A percentile compares a stretch with the other conserved stretches of the same genome.
Conservation (phyloP, 345 rosid species). For the Sonneratia alba region DNA sequence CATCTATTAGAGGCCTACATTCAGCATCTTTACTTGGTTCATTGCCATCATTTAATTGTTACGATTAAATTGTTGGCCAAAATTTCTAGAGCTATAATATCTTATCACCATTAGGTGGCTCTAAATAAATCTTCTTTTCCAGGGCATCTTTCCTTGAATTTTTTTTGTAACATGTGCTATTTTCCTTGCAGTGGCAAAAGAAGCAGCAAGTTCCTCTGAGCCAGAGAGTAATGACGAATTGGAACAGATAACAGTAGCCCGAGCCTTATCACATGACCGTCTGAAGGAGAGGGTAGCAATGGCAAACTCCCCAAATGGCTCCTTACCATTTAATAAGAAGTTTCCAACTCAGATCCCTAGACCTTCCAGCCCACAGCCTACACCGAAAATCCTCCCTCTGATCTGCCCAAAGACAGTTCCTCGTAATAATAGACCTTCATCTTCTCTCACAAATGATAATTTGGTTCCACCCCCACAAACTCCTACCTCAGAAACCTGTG, state of each 20-base stretch:
- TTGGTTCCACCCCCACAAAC: conserved; percentile 12
- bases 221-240: conserved; percentile 77
- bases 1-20: not conserved
- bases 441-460: conserved; percentile 20
- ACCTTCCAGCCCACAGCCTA: conserved; percentile 84
- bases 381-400: conserved; percentile 86
- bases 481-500: conserved; percentile 16
- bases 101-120: no score
- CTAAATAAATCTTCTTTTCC: not conserved
- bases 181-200: conserved; percentile 79
- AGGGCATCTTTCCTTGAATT: not conserved
- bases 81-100: not conserved
- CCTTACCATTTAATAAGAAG: conserved; percentile 65
- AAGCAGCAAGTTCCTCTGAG: conserved; percentile 67
- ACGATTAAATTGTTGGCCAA: not conserved
- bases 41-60: not conserved
- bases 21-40: not conserved
- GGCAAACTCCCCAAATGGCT: conserved; percentile 36
- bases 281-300: conserved; percentile 68
- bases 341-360: conserved; percentile 55
- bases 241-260: conserved; percentile 87
- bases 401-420: conserved; percentile 56
- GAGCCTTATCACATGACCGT: conserved; percentile 64
- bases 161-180: conserved; percentile 2
- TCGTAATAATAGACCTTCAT: conserved; percentile 41